These are phyloP conservation scores for Populus tomentosa DNA, from an alignment of 441 rosid genomes.

Conservation along the genomic window DNA sequence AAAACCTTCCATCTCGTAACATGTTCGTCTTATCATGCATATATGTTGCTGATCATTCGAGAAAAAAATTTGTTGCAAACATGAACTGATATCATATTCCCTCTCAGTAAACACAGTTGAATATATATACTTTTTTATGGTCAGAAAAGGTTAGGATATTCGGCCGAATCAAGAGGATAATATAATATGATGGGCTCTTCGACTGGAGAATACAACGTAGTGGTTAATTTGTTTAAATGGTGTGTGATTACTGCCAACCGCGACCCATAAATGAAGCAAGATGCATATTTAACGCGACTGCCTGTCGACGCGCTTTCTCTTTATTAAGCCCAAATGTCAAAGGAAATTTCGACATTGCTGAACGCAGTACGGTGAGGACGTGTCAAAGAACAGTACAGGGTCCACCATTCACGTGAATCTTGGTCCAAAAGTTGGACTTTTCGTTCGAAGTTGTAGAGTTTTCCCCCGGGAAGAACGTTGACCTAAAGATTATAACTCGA, in stretches of 20 bases:
- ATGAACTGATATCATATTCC: too few species aligned
- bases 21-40: too few species aligned
- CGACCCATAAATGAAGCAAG: slow-evolving; percentile 9
- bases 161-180: too few species aligned
- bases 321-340: background rate
- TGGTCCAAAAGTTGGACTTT: background rate
- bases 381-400: background rate
- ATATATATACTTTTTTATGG: too few species aligned
- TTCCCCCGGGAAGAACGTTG: background rate
- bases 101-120: too few species aligned
- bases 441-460: background rate
- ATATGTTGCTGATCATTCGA: too few species aligned
- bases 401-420: background rate
- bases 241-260: background rate
- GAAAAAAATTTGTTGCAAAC: too few species aligned
- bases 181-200: too few species aligned
- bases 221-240: too few species aligned
- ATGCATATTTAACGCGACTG: slow-evolving; percentile 19
- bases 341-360: background rate
- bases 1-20: too few species aligned
- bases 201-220: background rate
- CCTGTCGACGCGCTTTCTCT: slow-evolving; percentile 46
- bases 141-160: too few species aligned
- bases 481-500: background rate
- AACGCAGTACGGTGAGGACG: background rate